Evolutionary conservation across 805 yeast species (phyloP).

Genomic region (Wickerhamiella vanderwaltii): DNA sequence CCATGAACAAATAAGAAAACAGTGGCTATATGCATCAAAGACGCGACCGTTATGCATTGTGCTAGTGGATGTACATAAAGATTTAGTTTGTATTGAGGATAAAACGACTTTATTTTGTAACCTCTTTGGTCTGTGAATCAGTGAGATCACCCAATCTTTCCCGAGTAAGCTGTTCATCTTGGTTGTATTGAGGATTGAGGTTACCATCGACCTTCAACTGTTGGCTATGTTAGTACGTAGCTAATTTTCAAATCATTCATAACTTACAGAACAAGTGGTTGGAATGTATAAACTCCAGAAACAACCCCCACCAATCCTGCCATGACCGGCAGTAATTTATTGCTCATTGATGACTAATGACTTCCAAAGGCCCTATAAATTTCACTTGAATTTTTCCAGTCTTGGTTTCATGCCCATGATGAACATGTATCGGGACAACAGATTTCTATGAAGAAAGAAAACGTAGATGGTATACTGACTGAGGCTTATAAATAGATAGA

Average conservation of each 20-base stretch:
- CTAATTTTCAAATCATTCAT: background rate
- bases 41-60: background rate
- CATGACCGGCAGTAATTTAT: slow-evolving; percentile 17
- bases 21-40: no score
- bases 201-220: slow-evolving; percentile 23
- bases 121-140: background rate
- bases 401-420: slow-evolving; percentile 1
- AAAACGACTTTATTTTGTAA: no score
- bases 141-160: slow-evolving; percentile 16
- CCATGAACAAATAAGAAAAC: slow-evolving; percentile 33
- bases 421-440: slow-evolving; percentile 3
- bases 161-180: slow-evolving; percentile 15
- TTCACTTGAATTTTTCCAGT: background rate
- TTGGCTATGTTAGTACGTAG: slow-evolving; percentile 16
- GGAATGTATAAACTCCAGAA: slow-evolving; percentile 22
- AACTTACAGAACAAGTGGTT: slow-evolving; percentile 24
- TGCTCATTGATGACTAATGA: slow-evolving; percentile 9
- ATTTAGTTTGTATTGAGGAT: background rate
- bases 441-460: slow-evolving; percentile 1
- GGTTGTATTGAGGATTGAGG: slow-evolving; percentile 21
- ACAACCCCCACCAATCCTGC: slow-evolving; percentile 20
- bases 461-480: slow-evolving; percentile 21
- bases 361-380: background rate
- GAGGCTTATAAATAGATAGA: no score
- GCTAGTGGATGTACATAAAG: background rate